Evolutionary conservation across 768 basidiomycete genomes (phyloP), one percentile per base, ranked within the genome.

Genomic region (Lactarius hatsudake): DNA sequence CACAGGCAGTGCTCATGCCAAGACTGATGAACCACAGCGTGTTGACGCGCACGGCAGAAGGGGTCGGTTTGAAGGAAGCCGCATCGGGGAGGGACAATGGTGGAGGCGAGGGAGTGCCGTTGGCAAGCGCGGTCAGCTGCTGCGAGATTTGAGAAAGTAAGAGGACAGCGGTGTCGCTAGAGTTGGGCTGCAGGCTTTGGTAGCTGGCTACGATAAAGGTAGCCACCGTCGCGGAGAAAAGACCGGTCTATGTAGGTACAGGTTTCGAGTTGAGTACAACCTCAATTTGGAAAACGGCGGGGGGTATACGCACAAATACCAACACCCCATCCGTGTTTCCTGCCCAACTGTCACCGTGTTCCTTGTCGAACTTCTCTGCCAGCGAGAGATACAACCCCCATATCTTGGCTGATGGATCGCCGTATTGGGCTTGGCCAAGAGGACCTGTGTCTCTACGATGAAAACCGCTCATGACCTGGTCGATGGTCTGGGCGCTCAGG

Each of bases 191-290:
- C 30, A 74, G 53, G 15, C 45, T n/a, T 32, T 62, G 64, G 45
- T 69, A 71, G 32, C 73, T 68, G 60, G 68, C 63, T 20, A 73
- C 45, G 53, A 71, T 57, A 38, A 74, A 72, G 5, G 68, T 48
- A 5, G 73, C 72, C 23, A 72, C 53, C 18, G 67, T 66, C 1
- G 71, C 73, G n/a, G 71, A 72, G 66, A 74, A 73, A 20, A 74
- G 66, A 61, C 73, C 73, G 0, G 73, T 71, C 73, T 74, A 40
- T 23, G 23, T 28, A 28, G 23, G 23, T 23, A 26, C 9, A 54
- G 12, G 61, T 17, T 6, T n/a, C 36, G 18, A 34, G 43, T 8
- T 45, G 34, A 61, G 59, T 20, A 57, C 5, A 23, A 7, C 8
- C 5, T 8, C 23, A 1, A 34, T 34, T 8, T 5, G 45, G 6